These are phyloP conservation scores for Suillus cothurnatus DNA, from an alignment of 768 basidiomycete species.

Conservation along the genomic window DNA sequence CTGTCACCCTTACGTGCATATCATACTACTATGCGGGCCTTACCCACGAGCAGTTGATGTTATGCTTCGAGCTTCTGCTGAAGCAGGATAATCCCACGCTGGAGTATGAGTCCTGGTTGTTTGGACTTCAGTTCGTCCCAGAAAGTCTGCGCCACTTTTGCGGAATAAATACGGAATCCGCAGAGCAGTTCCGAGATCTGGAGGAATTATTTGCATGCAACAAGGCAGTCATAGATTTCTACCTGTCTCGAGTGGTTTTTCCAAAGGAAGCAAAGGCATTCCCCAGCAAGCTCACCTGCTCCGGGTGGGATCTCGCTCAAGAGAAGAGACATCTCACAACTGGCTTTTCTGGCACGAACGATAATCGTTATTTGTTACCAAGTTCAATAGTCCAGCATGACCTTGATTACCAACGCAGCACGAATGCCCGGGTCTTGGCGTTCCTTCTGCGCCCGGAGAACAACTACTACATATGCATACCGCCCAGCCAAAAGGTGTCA, in stretches of 20 bases:
- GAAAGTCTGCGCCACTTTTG: constrained; percentile 14
- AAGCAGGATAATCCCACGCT: constrained; percentile 33
- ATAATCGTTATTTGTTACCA: constrained; percentile 41
- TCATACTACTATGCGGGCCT: constrained; percentile 41
- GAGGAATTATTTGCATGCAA: constrained; percentile 33
- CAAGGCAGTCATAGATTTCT: constrained; percentile 37
- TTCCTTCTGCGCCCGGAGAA: constrained; percentile 32
- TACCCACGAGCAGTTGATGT: constrained; percentile 27
- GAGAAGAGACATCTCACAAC: constrained; percentile 22
- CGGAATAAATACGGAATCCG: constrained; percentile 33
- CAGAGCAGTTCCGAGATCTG: constrained; percentile 25
- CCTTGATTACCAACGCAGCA: constrained; percentile 34
- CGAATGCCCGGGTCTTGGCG: constrained; percentile 45
- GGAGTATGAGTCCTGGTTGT: constrained; percentile 37
- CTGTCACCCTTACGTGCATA: constrained; percentile 38
- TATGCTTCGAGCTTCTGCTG: constrained; percentile 31
- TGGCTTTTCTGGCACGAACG: constrained; percentile 44
- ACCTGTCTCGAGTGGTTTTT: constrained; percentile 39
- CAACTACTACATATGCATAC: constrained; percentile 20
- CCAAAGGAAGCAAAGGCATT: constrained; percentile 41
- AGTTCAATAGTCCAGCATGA: constrained; percentile 35
- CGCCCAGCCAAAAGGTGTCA: constrained; percentile 9
- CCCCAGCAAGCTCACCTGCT: constrained; percentile 34
- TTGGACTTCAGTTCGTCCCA: constrained; percentile 20
- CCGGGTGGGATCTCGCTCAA: constrained; percentile 40